Conservation (phyloP, 2,329 filamentous ascomycete species). For the Colletotrichum cereale region DNA sequence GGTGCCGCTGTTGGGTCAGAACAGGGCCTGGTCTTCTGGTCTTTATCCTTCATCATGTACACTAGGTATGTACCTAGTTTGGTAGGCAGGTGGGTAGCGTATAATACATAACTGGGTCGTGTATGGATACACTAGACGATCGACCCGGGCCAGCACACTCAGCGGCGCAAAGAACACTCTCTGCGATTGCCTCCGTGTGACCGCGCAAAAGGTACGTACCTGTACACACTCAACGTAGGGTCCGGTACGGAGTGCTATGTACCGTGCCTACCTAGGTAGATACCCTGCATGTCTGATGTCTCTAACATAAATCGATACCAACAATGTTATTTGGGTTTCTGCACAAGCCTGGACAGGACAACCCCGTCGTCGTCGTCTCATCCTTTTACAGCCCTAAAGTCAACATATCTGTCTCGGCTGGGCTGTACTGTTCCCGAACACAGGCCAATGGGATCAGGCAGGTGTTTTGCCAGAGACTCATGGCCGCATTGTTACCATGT, state of each 20-base stretch:
- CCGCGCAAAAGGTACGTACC: background rate
- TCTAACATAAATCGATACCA: conserved; percentile 11
- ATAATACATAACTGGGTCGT: too few species aligned
- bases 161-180: background rate
- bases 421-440: background rate
- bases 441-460: background rate
- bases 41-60: too few species aligned
- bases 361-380: conserved; percentile 1
- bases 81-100: too few species aligned
- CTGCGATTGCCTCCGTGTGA: background rate
- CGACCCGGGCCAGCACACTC: too few species aligned
- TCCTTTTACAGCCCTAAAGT: background rate
- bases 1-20: background rate
- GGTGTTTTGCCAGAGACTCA: background rate
- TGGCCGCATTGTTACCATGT: background rate
- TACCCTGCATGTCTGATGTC: conserved; percentile 25
- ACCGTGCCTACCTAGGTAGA: too few species aligned
- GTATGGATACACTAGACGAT: background rate
- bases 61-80: background rate
- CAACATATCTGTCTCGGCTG: background rate
- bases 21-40: background rate
- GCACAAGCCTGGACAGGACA: background rate
- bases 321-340: conserved; percentile 1
- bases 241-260: background rate
- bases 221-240: background rate